Evolutionary conservation across 768 basidiomycete genomes (phyloP), one percentile per base, ranked within the genome.

Genomic region (Pisolithus tinctorius): DNA sequence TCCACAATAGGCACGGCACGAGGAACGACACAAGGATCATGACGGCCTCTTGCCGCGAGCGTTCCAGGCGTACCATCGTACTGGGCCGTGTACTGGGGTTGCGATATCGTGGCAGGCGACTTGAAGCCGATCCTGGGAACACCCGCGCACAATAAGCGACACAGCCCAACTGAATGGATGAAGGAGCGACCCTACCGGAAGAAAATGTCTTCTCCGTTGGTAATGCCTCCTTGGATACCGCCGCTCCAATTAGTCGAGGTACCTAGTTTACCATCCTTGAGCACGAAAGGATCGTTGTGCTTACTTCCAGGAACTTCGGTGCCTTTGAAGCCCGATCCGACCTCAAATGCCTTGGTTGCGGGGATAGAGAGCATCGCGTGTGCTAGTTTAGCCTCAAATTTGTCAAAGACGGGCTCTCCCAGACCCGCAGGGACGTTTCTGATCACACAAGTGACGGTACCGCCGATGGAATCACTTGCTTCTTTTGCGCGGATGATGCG

Each of bases 311-410:
- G 88, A 42, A 97, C 84, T 70, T 94, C 87, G 5, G 93, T 92
- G 6, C 96, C 96, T 57, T 82, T 78, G 79, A 99, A 96, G 25
- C 96, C 96, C 29, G 92, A 95, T 38, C 96, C 96, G 57, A 98
- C 84, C 71, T 99, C 96, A 68, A 99, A 98, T 6, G 84, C 93
- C 65, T 99, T 99, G 49, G 96, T 98, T 16, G 96, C 95, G 26
- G 96, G 96, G 63, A 99, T 96, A 49, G 93, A 96, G 48, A 99
- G 80, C 95, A 99, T 98, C 7, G 96, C 96, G 65, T 98, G 96
- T 13, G 81, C 95, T 53, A 99, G 84, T 55, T 81, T 81, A 17
- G 96, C 96, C 70, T 96, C 95, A 67, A 98, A 86, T 71, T 98
- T 98, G 80, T 99, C 94, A 69, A 99, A 98, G 47, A 91, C 88